Percentiles rank a stretch among this genome's conserved stretches.
Evolutionary conservation across 2,329 filamentous ascomycete genomes (phyloP).

Genomic region (Stagonosporopsis tanaceti): DNA sequence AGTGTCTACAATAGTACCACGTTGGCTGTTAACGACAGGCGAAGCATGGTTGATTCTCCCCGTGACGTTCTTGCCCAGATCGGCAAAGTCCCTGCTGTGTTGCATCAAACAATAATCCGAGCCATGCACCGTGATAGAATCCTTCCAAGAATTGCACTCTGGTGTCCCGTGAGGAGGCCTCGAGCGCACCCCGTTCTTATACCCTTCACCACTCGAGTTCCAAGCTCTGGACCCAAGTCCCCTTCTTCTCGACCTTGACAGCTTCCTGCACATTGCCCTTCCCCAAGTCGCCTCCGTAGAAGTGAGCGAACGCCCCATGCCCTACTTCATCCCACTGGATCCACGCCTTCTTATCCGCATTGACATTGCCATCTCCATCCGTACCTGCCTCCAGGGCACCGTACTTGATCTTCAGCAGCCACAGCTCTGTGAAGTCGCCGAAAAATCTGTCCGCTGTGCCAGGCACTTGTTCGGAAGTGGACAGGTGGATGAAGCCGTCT

Average conservation of each 20-base stretch:
- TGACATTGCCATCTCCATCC: constrained; percentile 36
- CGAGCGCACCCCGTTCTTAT: not conserved
- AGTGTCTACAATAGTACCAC: too few species aligned
- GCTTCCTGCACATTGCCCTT: constrained; percentile 59
- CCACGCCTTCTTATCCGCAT: constrained; percentile 34
- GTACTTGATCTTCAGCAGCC: constrained; percentile 64
- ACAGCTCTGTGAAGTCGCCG: constrained; percentile 50
- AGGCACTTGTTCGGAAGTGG: constrained; percentile 60
- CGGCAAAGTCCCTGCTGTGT: too few species aligned
- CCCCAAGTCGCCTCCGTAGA: constrained; percentile 66
- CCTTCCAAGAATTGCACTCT: too few species aligned
- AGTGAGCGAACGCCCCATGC: constrained; percentile 63
- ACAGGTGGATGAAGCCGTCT: constrained; percentile 70
- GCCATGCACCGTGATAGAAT: too few species aligned
- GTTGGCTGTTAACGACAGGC: too few species aligned
- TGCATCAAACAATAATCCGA: too few species aligned
- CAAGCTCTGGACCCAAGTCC: constrained; percentile 57
- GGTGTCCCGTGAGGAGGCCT: not conserved
- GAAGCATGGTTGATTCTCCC: too few species aligned
- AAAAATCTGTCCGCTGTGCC: constrained; percentile 48
- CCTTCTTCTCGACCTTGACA: constrained; percentile 57
- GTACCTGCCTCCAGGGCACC: constrained; percentile 49
- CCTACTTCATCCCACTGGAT: constrained; percentile 64
- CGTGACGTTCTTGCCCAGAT: too few species aligned
- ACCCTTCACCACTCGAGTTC: constrained; percentile 45